A percentile compares a stretch with the other conserved stretches of the same genome.
These are phyloP conservation scores for Tuber brumale DNA, from an alignment of 495 filamentous ascomycete genomes.

Conservation along the genomic window DNA sequence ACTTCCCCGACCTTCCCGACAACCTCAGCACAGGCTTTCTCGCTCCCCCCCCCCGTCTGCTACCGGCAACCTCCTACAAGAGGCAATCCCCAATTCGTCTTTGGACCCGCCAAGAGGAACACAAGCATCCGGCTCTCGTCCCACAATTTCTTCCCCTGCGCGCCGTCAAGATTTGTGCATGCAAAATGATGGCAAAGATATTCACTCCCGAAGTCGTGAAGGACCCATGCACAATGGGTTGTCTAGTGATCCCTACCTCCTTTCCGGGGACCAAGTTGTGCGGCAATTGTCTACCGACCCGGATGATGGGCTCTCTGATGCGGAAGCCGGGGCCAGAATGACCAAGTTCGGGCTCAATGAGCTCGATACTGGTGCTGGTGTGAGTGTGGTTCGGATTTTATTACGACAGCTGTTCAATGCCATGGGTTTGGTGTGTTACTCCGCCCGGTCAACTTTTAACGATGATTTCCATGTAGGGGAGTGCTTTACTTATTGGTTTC, in stretches of 20 bases:
- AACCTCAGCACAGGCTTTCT: background rate
- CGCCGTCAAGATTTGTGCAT: slow-evolving; percentile 26
- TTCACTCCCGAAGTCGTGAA: slow-evolving; percentile 43
- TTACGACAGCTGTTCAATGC: slow-evolving; percentile 61
- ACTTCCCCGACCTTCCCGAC: background rate
- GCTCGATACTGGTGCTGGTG: slow-evolving; percentile 54
- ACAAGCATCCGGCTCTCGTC: background rate
- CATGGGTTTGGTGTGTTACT: slow-evolving; percentile 53
- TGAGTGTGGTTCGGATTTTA: slow-evolving; percentile 54
- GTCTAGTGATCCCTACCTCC: slow-evolving; percentile 58
- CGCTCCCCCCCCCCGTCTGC: background rate
- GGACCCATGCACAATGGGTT: slow-evolving; percentile 44
- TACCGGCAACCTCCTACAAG: background rate
- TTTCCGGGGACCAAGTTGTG: slow-evolving; percentile 52
- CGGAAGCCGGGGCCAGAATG: slow-evolving; percentile 53
- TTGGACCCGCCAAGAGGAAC: background rate
- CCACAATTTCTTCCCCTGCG: slow-evolving; percentile 10
- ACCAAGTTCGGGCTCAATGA: slow-evolving; percentile 57
- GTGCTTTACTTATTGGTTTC: slow-evolving; percentile 24
- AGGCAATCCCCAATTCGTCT: background rate
- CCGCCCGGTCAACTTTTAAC: slow-evolving; percentile 13
- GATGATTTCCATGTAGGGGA: slow-evolving; percentile 28
- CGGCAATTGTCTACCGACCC: slow-evolving; percentile 54
- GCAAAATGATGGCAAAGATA: slow-evolving; percentile 42
- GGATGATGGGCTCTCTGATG: slow-evolving; percentile 55